Base-by-base conservation (phyloP, 2,329 filamentous ascomycete genomes). In the Dactylellina sp. region DNA sequence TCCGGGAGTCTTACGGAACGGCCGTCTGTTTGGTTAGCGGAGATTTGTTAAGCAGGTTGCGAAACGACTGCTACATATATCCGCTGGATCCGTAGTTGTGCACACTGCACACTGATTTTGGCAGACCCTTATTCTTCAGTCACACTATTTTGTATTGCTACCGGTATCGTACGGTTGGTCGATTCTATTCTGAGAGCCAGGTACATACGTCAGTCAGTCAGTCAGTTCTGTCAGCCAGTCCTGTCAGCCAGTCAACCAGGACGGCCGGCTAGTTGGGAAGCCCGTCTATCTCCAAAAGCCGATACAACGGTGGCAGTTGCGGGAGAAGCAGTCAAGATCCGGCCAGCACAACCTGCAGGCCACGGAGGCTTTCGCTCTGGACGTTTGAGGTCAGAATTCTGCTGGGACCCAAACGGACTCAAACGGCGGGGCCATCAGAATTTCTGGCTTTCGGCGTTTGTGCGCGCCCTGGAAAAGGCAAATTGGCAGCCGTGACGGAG, bases 371-470 rank as follows among this genome's bases (percentile, higher is more conserved):
- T 66, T 74, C 49, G 16, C 35, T 42, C 40, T 44, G 28, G 46
- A 42, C 42, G 53, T 68, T 20, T 52, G 53, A 47, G 55, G 47
- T 37, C 46, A 47, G 39, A 37, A 53, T 49, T 60, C n/a, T 59
- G 35, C 53, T 25, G 44, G 44, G 42, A 47, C 32, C 44, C 56
- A 53, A 40, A 40, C 46, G 49, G 20, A 35, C 55, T 22, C 24
- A 32, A 39, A 39, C 52, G n/a, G n/a, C n/a, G n/a, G n/a, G n/a
- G n/a, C n/a, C n/a, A n/a, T n/a, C n/a, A n/a, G n/a, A n/a, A n/a
- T n/a, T n/a, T n/a, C 62, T 74, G 55, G 55, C 61, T 61, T 66
- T 74, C 70, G 70, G 70, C 70, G 55, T 66, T 60, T 60, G 70
- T 74, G 70, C 70, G 65, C 49, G 61, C 70, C 55, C 56, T 74